phyloP scores from a whole-genome alignment of 257 asterid species.

The Rhazya stricta region DNA sequence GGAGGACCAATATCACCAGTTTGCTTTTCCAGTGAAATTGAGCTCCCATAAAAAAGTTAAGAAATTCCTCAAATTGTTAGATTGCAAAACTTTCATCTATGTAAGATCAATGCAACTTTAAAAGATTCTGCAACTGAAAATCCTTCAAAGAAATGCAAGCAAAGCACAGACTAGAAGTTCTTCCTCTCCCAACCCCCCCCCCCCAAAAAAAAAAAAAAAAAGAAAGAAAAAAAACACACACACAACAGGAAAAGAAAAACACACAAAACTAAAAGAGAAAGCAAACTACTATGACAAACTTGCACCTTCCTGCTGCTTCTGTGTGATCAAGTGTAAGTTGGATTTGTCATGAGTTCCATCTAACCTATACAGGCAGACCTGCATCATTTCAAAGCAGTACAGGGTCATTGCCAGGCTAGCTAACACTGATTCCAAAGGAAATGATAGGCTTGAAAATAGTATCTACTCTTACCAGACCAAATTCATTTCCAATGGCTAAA shows the following conservation, averaged over 20 bases:
- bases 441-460: neutral
- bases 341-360: slow-evolving; percentile 42
- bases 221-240: too few species aligned
- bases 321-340: slow-evolving; percentile 44
- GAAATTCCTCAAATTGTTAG: neutral
- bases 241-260: too few species aligned
- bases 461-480: slow-evolving; percentile 63
- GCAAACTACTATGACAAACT: slow-evolving; percentile 14
- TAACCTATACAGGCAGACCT: slow-evolving; percentile 63
- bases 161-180: slow-evolving; percentile 2
- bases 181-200: neutral
- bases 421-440: neutral
- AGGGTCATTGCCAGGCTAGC: slow-evolving; percentile 8
- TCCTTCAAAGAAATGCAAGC: neutral
- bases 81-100: neutral
- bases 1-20: too few species aligned
- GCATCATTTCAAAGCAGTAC: slow-evolving; percentile 20
- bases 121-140: neutral
- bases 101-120: neutral
- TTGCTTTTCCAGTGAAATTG: too few species aligned
- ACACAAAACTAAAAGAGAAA: too few species aligned
- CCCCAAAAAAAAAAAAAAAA: neutral
- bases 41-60: neutral
- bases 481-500: slow-evolving; percentile 79
- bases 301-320: slow-evolving; percentile 53